These are phyloP conservation scores for Cladosporium austrohemisphaericum DNA, from an alignment of 2,329 filamentous ascomycete species.

Conservation along the genomic window DNA sequence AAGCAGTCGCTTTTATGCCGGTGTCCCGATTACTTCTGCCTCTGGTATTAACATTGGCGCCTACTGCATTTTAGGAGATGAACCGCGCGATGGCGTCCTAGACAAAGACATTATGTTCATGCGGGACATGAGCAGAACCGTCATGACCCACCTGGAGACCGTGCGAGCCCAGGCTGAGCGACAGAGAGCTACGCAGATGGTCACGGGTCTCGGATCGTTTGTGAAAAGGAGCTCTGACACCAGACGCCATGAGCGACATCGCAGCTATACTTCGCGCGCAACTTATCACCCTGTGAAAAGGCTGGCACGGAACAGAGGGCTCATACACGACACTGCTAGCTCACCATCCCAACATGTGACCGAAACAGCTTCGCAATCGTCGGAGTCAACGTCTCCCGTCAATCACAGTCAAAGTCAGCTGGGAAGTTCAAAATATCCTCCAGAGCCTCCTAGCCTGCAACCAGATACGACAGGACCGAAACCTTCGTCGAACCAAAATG, in stretches of 20 bases:
- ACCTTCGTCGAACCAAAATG: neutral
- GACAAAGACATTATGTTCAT: constrained; percentile 52
- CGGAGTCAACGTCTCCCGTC: no score
- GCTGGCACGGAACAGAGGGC: no score
- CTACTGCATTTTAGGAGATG: constrained; percentile 57
- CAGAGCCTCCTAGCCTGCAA: neutral
- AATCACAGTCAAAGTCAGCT: neutral
- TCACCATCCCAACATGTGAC: no score
- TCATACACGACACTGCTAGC: no score
- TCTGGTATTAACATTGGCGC: constrained; percentile 58
- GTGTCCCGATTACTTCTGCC: constrained; percentile 58
- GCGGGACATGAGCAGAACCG: constrained; percentile 53
- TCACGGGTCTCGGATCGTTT: constrained; percentile 51
- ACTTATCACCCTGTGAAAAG: no score
- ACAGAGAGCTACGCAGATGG: constrained; percentile 52
- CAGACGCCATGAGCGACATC: neutral
- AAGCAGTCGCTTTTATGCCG: constrained; percentile 49
- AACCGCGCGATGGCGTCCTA: constrained; percentile 50
- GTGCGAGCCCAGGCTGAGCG: constrained; percentile 51
- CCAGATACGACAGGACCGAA: neutral
- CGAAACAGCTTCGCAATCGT: no score
- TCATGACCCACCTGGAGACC: constrained; percentile 61
- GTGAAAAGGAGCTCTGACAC: constrained; percentile 20
- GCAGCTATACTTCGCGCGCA: no score
- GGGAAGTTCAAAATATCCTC: neutral